These are phyloP conservation scores for Fraxinus platypoda DNA, from an alignment of 305 asterid genomes.

Conservation along the genomic window DNA sequence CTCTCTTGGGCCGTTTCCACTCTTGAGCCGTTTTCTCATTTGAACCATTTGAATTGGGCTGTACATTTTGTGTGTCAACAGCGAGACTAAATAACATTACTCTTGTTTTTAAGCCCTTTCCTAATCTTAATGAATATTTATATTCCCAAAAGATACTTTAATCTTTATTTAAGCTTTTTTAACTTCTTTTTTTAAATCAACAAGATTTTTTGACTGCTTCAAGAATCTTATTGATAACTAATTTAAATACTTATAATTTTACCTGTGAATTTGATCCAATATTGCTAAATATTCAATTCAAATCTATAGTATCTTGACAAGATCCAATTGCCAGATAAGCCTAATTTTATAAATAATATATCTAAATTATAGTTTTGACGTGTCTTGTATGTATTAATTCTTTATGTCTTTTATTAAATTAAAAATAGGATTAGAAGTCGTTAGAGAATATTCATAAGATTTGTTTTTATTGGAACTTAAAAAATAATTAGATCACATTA, in stretches of 20 bases:
- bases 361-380: background rate
- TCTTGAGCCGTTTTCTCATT: too few species aligned
- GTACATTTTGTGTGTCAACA: too few species aligned
- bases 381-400: background rate
- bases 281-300: background rate
- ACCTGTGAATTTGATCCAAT: background rate
- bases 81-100: too few species aligned
- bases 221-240: background rate
- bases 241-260: background rate
- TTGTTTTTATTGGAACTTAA: background rate
- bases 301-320: background rate
- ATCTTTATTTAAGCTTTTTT: background rate
- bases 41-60: too few species aligned
- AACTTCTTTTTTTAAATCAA: background rate
- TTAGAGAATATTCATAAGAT: background rate
- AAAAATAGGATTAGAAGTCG: background rate
- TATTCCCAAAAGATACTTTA: background rate
- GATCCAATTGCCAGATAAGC: background rate
- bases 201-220: background rate
- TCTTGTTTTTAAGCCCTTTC: too few species aligned
- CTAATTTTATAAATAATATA: background rate
- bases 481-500: background rate
- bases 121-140: background rate
- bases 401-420: background rate
- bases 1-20: too few species aligned